Percentiles rank a stretch among this genome's conserved stretches.
phyloP scores from a whole-genome alignment of 495 filamentous ascomycete species.

The Penicillium cosmopolitanum region DNA sequence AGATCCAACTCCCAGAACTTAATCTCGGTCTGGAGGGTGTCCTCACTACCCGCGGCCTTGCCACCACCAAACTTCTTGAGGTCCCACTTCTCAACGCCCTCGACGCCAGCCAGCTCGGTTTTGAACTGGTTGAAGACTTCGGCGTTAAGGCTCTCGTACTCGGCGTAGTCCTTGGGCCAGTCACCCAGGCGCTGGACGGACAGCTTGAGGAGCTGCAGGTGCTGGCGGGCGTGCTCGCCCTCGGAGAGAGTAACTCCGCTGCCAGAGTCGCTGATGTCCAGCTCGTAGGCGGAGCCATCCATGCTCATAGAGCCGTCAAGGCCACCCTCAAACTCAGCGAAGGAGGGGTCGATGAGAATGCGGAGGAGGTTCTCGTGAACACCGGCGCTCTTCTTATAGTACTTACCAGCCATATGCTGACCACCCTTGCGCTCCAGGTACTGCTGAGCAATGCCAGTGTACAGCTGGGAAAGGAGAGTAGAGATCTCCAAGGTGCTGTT shows the following conservation, averaged over 20 bases:
- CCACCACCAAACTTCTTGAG: slow-evolving; percentile 41
- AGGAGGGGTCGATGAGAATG: slow-evolving; percentile 36
- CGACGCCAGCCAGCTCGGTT: slow-evolving; percentile 37
- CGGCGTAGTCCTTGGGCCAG: slow-evolving; percentile 45
- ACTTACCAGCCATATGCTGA: slow-evolving; percentile 40
- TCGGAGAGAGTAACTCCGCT: slow-evolving; percentile 20
- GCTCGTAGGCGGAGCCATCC: slow-evolving; percentile 27
- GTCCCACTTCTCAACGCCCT: slow-evolving; percentile 44
- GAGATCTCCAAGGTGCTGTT: slow-evolving; percentile 42
- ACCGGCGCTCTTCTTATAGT: slow-evolving; percentile 44
- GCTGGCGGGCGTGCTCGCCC: slow-evolving; percentile 39
- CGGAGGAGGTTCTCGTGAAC: slow-evolving; percentile 46
- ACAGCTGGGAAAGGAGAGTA: slow-evolving; percentile 42
- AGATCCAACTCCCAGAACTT: slow-evolving; percentile 29
- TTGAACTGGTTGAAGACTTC: slow-evolving; percentile 26
- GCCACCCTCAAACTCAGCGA: slow-evolving; percentile 33
- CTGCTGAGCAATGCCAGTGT: slow-evolving; percentile 39
- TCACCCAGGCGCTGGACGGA: slow-evolving; percentile 43
- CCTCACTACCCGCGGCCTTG: slow-evolving; percentile 25
- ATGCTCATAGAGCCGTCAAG: slow-evolving; percentile 28
- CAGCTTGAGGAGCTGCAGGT: slow-evolving; percentile 42
- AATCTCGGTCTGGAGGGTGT: slow-evolving; percentile 21
- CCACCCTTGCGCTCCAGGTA: slow-evolving; percentile 37
- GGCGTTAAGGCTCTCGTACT: slow-evolving; percentile 34
- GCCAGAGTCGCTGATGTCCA: slow-evolving; percentile 26